These are phyloP conservation scores for Apium graveolens DNA, from an alignment of 129 eudicot genomes.

Conservation along the genomic window DNA sequence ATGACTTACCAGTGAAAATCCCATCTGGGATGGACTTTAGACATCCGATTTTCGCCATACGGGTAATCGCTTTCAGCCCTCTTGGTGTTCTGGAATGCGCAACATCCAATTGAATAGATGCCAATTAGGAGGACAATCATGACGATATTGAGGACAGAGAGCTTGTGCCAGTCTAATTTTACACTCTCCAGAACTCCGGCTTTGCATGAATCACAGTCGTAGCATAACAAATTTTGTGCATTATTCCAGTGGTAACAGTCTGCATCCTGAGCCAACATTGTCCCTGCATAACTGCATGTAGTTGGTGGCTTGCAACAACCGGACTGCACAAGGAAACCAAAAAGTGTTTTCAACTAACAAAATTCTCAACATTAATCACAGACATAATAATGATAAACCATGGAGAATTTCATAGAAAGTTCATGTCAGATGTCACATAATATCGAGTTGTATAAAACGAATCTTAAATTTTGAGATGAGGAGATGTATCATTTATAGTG, in stretches of 20 bases:
- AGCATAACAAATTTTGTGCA: constrained; percentile 54
- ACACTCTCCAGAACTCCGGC: constrained; percentile 85
- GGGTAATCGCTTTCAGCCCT: constrained; percentile 57
- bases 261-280: constrained; percentile 49
- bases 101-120: constrained; percentile 75
- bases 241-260: constrained; percentile 90
- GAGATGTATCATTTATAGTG: neutral
- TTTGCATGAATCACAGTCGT: constrained; percentile 86
- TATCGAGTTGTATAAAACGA: neutral
- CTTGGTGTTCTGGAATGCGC: constrained; percentile 69
- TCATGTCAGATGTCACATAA: neutral
- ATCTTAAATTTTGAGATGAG: neutral
- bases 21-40: constrained; percentile 75
- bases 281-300: constrained; percentile 50
- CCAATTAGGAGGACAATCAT: constrained; percentile 62
- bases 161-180: constrained; percentile 64
- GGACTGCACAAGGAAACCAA: constrained; percentile 41
- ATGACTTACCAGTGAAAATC: constrained; percentile 51
- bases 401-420: neutral
- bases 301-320: constrained; percentile 99
- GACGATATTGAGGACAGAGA: constrained; percentile 61
- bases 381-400: neutral
- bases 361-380: neutral
- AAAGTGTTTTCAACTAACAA: neutral
- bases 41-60: constrained; percentile 50